Evolutionary conservation across 306 rosid genomes (phyloP), one percentile per base, ranked within the genome.

Genomic region (Lupinus albus): DNA sequence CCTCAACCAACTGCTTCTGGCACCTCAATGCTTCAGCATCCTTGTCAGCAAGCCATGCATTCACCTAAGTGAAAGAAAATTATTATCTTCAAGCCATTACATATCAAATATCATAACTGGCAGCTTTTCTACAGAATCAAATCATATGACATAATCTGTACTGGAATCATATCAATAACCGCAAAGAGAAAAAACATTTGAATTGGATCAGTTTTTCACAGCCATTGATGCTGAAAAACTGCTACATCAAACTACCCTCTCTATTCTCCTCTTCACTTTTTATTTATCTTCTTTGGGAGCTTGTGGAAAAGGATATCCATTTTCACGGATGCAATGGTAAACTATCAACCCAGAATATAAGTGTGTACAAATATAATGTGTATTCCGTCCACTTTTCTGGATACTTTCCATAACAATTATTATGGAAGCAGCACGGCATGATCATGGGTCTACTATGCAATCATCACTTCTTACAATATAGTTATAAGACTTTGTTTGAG

Each of bases 11-110:
- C 76, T 82, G 80, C 71, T 87, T 85, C 71, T 92, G 95, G 70
- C 84, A 89, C 74, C 91, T 84, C 78, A 87, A 66, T 61, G 95
- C 86, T 85, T 89, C 98, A 5, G 89, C 89, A 73, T 92, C 92
- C 86, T 85, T 87, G 67, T 85, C 92, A 63, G 87, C 85, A 55
- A 84, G 84, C 95, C 98, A 89, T 67, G 86, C 91, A 50, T 84
- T 84, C 64, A 89, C 83, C 98, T 92, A 41, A 75, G 38, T 11
- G 64, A 64, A 78, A 49, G 64, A 66, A 47, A n/a, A 61, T 38
- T n/a, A 54, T 15, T 57, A 41, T 21, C 54, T 65, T 7, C 45
- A 39, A 39, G 45, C 45, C 45, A 39, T 8, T 39, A 10, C 45
- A 39, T 12, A 39, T 72, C 71, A 62, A 72, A 63, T n/a, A n/a